These are phyloP conservation scores for Phtheirospermum japonicum DNA, from an alignment of 257 asterid genomes.

Conservation along the genomic window DNA sequence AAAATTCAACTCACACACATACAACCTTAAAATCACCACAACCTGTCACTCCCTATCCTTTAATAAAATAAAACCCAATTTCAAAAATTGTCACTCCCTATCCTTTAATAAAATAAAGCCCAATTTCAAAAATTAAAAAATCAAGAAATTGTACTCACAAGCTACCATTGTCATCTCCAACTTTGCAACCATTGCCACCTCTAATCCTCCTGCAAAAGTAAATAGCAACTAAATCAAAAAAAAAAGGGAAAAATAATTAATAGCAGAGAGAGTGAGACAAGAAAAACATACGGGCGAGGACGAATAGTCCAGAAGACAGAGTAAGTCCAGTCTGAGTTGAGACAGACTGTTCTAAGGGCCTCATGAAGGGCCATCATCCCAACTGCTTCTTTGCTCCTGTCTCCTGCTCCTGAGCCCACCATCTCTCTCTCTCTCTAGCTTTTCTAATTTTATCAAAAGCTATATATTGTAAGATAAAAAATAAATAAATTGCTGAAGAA, in stretches of 20 bases:
- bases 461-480: slow-evolving; percentile 21
- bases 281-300: slow-evolving; percentile 46
- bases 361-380: slow-evolving; percentile 99
- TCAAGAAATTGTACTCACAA: slow-evolving; percentile 57
- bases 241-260: not conserved
- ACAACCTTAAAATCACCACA: not conserved
- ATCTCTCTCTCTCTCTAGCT: slow-evolving; percentile 33
- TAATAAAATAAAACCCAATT: no score
- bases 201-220: slow-evolving; percentile 75
- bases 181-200: slow-evolving; percentile 97
- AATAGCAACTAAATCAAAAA: slow-evolving; percentile 15
- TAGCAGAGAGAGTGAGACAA: not conserved
- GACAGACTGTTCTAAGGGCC: slow-evolving; percentile 93
- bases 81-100: no score
- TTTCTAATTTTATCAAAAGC: slow-evolving; percentile 26
- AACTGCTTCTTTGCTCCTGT: slow-evolving; percentile 99
- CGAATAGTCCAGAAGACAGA: slow-evolving; percentile 99
- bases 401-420: slow-evolving; percentile 99
- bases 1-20: slow-evolving; percentile 20
- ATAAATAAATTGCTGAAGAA: not conserved
- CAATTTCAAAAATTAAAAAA: no score
- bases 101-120: no score
- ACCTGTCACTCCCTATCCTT: no score
- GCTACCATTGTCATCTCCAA: slow-evolving; percentile 99
- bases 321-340: slow-evolving; percentile 98